These are phyloP conservation scores for Rickenella mellea DNA, from an alignment of 768 basidiomycete species.

Conservation along the genomic window DNA sequence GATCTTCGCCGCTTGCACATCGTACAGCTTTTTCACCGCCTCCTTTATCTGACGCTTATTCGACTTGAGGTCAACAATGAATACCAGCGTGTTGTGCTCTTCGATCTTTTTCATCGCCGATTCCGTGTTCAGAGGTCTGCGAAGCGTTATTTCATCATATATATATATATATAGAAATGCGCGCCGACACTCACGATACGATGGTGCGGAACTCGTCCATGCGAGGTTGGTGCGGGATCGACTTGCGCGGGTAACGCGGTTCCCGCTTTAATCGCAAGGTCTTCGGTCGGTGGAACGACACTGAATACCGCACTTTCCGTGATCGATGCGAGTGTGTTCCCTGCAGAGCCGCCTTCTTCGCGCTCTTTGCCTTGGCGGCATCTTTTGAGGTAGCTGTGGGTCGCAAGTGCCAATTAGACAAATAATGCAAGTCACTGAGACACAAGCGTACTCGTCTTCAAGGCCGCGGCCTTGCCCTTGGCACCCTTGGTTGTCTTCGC, in stretches of 20 bases:
- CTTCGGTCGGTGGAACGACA: slow-evolving; percentile 94
- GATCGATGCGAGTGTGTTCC: slow-evolving; percentile 66
- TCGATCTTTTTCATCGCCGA: slow-evolving; percentile 99
- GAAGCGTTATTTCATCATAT: slow-evolving; percentile 1
- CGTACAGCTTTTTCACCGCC: slow-evolving; percentile 98
- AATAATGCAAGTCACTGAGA: not conserved
- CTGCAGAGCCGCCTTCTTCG: slow-evolving; percentile 94
- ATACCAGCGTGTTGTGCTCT: slow-evolving; percentile 98
- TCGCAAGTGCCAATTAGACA: not conserved
- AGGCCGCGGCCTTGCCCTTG: slow-evolving; percentile 46
- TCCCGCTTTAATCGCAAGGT: slow-evolving; percentile 76
- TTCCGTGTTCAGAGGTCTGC: slow-evolving; percentile 85
- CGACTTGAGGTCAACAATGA: slow-evolving; percentile 88
- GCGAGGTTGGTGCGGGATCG: slow-evolving; percentile 81
- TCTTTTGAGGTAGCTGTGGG: slow-evolving; percentile 20
- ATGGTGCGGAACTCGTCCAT: slow-evolving; percentile 98
- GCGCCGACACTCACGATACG: slow-evolving; percentile 60
- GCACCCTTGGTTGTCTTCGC: slow-evolving; percentile 60
- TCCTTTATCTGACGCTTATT: slow-evolving; percentile 99
- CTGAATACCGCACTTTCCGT: slow-evolving; percentile 77
- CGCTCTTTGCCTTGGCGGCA: slow-evolving; percentile 73
- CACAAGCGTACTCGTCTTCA: slow-evolving; percentile 30
- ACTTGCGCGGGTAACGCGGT: slow-evolving; percentile 94
- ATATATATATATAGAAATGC: not conserved
- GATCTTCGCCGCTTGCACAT: slow-evolving; percentile 90